These are phyloP conservation scores for Paecilomyces dactylethromorphus DNA, from an alignment of 2,329 filamentous ascomycete genomes.

Conservation along the genomic window DNA sequence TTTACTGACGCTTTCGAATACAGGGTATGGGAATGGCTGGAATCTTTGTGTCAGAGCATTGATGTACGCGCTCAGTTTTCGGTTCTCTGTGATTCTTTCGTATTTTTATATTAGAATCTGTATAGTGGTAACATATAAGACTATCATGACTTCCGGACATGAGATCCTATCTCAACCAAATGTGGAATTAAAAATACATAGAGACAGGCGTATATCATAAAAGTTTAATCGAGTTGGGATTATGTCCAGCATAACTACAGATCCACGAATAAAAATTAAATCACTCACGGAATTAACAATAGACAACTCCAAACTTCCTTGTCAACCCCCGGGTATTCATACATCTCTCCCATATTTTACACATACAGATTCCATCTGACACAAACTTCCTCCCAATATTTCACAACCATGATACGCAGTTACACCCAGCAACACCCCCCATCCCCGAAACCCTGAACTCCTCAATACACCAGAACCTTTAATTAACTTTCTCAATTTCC, in stretches of 20 bases:
- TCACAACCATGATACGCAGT: too few species aligned
- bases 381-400: background rate
- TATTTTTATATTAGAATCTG: background rate
- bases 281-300: too few species aligned
- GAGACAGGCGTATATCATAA: background rate
- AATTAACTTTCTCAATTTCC: background rate
- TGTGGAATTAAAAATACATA: background rate
- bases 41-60: conserved; percentile 84
- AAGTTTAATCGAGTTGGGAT: background rate
- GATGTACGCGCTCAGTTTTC: background rate
- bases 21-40: conserved; percentile 70
- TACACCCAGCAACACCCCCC: background rate
- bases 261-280: background rate
- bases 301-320: background rate
- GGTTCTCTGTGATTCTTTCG: background rate
- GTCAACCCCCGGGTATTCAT: background rate
- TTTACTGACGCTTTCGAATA: background rate
- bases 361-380: background rate
- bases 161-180: background rate
- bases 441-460: background rate
- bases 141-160: background rate
- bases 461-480: background rate
- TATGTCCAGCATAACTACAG: background rate
- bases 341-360: background rate
- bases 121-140: background rate